These are phyloP conservation scores for Coemansia sp. DNA, from an alignment of 192 early-diverging fungal species.

Conservation along the genomic window DNA sequence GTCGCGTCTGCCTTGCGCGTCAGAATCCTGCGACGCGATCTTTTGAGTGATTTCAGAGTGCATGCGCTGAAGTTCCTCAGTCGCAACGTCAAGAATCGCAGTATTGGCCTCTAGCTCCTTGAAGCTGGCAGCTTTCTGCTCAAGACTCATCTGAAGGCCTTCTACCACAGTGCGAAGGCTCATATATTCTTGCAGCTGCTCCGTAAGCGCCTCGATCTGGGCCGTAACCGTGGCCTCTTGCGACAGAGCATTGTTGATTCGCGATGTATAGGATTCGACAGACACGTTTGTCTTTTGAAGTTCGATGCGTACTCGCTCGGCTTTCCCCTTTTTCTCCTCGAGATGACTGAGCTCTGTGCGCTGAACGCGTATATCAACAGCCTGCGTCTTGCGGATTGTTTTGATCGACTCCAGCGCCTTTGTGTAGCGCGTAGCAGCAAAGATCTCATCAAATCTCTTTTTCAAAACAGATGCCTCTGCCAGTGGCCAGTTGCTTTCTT, in stretches of 20 bases:
- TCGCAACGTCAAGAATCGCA: constrained; percentile 48
- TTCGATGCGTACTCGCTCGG: constrained; percentile 59
- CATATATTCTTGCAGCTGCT: constrained; percentile 52
- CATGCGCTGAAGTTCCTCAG: constrained; percentile 63
- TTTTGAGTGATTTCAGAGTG: constrained; percentile 41
- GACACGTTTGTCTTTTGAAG: constrained; percentile 40
- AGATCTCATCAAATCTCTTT: constrained; percentile 99
- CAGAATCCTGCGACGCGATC: constrained; percentile 44
- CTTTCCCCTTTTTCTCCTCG: constrained; percentile 67
- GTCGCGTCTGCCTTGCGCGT: constrained; percentile 18
- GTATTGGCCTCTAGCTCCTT: constrained; percentile 51
- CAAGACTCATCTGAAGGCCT: constrained; percentile 46
- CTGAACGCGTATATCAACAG: constrained; percentile 61
- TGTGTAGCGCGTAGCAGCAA: constrained; percentile 87
- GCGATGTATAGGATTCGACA: constrained; percentile 51
- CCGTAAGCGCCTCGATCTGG: constrained; percentile 50
- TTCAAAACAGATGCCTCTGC: constrained; percentile 83
- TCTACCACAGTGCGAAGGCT: constrained; percentile 36
- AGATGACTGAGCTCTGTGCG: constrained; percentile 64
- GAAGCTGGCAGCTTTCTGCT: constrained; percentile 40
- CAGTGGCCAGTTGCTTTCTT: constrained; percentile 96
- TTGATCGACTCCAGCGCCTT: constrained; percentile 88
- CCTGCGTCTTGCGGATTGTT: constrained; percentile 68
- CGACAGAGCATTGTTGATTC: constrained; percentile 41
- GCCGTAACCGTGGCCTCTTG: constrained; percentile 48